Evolutionary conservation across 75 land plant species (phyloP).

Genomic region (Cryptomeria japonica): DNA sequence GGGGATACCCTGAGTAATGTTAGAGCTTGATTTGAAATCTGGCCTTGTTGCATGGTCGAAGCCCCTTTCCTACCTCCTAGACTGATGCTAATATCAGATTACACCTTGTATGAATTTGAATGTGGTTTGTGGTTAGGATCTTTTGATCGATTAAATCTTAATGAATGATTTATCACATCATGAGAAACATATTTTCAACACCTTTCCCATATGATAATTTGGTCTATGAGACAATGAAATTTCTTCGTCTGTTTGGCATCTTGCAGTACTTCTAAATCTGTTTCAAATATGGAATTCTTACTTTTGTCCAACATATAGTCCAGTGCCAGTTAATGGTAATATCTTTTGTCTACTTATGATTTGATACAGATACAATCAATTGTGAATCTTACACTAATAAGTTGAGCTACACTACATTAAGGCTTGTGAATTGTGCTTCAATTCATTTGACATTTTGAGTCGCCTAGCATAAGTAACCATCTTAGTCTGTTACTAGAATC

Average conservation of each 20-base stretch:
- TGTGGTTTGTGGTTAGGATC: background rate
- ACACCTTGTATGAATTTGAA: background rate
- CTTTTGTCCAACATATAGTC: background rate
- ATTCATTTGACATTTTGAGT: background rate
- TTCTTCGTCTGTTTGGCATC: background rate
- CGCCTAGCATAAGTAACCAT: background rate
- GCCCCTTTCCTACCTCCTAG: background rate
- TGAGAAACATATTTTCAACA: background rate
- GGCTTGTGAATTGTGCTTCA: background rate
- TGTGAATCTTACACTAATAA: background rate
- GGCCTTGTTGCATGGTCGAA: background rate
- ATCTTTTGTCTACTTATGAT: background rate
- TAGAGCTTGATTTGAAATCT: background rate
- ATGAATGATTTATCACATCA: background rate
- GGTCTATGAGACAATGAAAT: background rate
- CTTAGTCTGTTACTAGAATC: background rate
- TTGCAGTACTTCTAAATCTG: background rate
- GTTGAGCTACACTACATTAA: background rate
- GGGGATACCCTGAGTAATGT: no score
- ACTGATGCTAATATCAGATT: background rate
- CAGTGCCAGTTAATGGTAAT: background rate
- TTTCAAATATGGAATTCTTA: background rate
- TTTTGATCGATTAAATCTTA: background rate
- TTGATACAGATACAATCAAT: background rate
- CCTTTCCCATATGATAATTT: background rate